Base-by-base conservation (phyloP, 2,329 filamentous ascomycete species). In the Xylariomycetidae sp. region DNA sequence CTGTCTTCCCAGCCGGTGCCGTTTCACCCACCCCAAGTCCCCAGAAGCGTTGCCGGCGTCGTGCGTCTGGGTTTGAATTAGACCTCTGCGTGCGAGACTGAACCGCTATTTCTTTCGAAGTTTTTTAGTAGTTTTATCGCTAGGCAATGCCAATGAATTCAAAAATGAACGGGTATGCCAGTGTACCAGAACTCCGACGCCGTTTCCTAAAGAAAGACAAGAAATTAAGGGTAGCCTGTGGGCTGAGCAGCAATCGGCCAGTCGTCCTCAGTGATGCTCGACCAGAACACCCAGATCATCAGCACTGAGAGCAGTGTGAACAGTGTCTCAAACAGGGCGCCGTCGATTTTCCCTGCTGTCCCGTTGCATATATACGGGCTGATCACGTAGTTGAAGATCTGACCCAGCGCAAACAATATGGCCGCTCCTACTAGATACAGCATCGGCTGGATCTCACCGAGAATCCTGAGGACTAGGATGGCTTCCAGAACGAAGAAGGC, bases 261-360 rank as follows among this genome's bases (percentile, higher is more conserved):
- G 67, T 96, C 90, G 54, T 98, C 92, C 64, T 98, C 92, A 12
- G 92, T 98, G 52, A 98, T 98, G 66, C 88, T 96, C 29, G 88
- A 94, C 92, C 92, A 98, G 70, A 98, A 98, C 37, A 86, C 62
- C 89, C 92, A 98, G 45, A 96, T 66, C 63, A 79, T 79, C 13
- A 87, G 72, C 4, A 98, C 88, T 1, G 89, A 74, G 10, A 90
- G 66, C 1, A 96, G 70, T 0, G 89, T 97, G 66, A 98, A 97
- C 6, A 97, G 67, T 0, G 89, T 94, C 61, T 96, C 78, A 60
- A 98, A 98, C 1, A 98, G 64, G 5, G 90, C 80, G 31, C 92
- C 92, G 56, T 98, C 90, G 54, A 98, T 94, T 59, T 85, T 88
- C 46, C 88, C 88, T 26, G 70, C 56, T 0, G 88, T 86, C 27